Conservation (phyloP, 306 rosid species). For the Echinosophora koreensis region DNA sequence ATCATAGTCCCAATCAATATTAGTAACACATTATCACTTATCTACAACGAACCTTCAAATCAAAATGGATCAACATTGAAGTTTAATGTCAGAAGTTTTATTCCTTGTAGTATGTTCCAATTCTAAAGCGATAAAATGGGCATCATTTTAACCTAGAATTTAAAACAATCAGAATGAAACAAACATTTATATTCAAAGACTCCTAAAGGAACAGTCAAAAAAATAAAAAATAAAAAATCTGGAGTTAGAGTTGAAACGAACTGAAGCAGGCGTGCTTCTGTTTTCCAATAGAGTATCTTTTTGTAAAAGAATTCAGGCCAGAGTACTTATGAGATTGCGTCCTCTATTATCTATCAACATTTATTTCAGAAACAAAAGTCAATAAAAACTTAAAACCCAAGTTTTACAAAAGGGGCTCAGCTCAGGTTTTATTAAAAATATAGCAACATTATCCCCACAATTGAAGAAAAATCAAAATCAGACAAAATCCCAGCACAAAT, state of each 20-base stretch:
- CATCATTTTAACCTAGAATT: not conserved
- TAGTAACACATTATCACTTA: too few relatives aligned
- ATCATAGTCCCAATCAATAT: too few relatives aligned
- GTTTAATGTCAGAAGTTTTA: not conserved
- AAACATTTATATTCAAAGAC: not conserved
- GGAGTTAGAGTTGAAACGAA: not conserved
- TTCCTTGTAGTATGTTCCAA: not conserved
- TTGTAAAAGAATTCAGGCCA: not conserved
- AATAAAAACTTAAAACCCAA: conserved; percentile 42
- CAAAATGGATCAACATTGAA: not conserved
- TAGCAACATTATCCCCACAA: conserved; percentile 49
- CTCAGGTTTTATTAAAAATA: conserved; percentile 61
- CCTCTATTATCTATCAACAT: conserved; percentile 44
- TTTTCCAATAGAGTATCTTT: not conserved
- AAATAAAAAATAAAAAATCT: not conserved
- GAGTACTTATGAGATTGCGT: too few relatives aligned
- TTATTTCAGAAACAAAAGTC: conserved; percentile 50
- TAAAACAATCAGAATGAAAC: not conserved
- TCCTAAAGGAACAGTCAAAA: not conserved
- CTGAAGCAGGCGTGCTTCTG: not conserved
- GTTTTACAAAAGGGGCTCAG: conserved; percentile 57
- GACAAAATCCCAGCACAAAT: conserved; percentile 50
- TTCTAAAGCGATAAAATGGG: not conserved
- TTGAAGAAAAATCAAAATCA: conserved; percentile 26
- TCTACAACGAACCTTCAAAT: too few relatives aligned